These are phyloP conservation scores for Austroboletus festivus DNA, from an alignment of 768 basidiomycete genomes.

Conservation along the genomic window DNA sequence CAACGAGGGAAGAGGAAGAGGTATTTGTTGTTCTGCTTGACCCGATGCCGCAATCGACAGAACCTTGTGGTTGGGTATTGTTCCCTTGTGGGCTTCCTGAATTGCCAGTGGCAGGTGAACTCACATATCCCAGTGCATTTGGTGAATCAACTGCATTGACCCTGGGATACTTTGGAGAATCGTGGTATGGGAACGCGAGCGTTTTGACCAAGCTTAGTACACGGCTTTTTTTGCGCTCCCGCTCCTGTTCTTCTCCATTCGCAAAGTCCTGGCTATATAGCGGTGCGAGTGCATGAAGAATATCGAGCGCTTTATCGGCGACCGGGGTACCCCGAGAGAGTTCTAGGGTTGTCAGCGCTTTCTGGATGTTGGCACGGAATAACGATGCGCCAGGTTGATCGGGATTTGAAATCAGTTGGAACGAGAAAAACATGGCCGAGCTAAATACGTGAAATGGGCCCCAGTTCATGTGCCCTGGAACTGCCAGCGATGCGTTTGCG, in stretches of 20 bases:
- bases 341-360: slow-evolving; percentile 63
- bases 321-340: slow-evolving; percentile 61
- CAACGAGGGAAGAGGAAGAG: slow-evolving; percentile 29
- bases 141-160: slow-evolving; percentile 46
- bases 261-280: slow-evolving; percentile 68
- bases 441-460: slow-evolving; percentile 82
- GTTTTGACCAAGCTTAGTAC: slow-evolving; percentile 68
- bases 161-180: slow-evolving; percentile 54
- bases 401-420: slow-evolving; percentile 77
- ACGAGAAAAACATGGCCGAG: slow-evolving; percentile 90
- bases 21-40: slow-evolving; percentile 20
- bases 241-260: slow-evolving; percentile 42
- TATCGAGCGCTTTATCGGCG: slow-evolving; percentile 72
- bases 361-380: slow-evolving; percentile 73
- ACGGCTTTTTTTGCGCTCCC: slow-evolving; percentile 58
- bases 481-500: slow-evolving; percentile 61
- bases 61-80: slow-evolving; percentile 22
- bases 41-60: slow-evolving; percentile 23
- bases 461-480: slow-evolving; percentile 83
- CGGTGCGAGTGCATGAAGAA: slow-evolving; percentile 68
- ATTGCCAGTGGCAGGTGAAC: slow-evolving; percentile 57
- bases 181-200: slow-evolving; percentile 80
- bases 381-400: slow-evolving; percentile 75
- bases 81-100: slow-evolving; percentile 50
- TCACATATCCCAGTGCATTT: slow-evolving; percentile 40